Conservation (phyloP, 1,284 basidiomycete species). For the Termitomyces sp. region DNA sequence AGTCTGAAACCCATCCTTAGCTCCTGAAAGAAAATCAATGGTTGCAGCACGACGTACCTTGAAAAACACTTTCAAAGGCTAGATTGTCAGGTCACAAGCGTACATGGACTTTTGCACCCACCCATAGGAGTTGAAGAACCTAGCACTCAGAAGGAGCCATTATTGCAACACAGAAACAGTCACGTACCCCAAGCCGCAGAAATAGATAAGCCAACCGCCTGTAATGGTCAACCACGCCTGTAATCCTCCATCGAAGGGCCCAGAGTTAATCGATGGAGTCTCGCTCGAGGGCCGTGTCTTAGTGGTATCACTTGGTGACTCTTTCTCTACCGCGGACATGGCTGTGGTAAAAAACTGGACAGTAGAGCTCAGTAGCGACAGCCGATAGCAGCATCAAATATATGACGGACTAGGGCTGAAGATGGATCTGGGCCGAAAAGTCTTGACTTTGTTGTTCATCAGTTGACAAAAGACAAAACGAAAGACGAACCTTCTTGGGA, state of each 20-base stretch:
- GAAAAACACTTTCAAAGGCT: conserved; percentile 9
- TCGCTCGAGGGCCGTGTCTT: background rate
- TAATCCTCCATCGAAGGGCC: conserved; percentile 8
- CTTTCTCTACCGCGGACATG: background rate
- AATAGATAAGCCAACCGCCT: conserved; percentile 17
- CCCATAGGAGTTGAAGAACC: conserved; percentile 17
- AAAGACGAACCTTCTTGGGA: background rate
- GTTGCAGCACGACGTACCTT: conserved; percentile 3
- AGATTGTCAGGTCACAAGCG: background rate
- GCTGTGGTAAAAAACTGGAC: background rate
- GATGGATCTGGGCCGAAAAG: background rate
- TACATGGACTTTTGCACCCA: background rate
- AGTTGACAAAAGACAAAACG: background rate
- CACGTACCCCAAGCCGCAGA: conserved; percentile 14
- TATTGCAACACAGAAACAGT: background rate
- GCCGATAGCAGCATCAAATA: background rate
- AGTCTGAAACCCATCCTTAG: conserved; percentile 6
- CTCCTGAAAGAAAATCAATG: background rate
- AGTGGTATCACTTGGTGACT: background rate
- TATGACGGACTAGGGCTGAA: background rate
- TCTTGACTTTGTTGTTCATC: background rate
- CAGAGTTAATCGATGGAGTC: background rate
- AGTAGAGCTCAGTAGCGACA: background rate
- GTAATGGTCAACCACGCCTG: conserved; percentile 15
- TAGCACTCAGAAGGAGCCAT: background rate